phyloP scores from a whole-genome alignment of 441 rosid species.

The Arabidopsis lyrata region DNA sequence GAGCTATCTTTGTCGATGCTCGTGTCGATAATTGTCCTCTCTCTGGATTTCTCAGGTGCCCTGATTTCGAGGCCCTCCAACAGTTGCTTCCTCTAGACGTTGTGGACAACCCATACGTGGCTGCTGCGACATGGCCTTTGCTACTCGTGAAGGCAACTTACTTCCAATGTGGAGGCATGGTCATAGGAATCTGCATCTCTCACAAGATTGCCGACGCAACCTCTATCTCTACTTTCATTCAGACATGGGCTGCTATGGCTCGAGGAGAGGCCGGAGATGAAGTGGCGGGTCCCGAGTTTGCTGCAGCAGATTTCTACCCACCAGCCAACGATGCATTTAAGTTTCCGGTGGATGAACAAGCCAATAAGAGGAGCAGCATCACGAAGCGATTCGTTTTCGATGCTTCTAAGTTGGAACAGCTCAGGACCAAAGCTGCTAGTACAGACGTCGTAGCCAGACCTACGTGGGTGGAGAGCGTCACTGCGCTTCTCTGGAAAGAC shows the following conservation, averaged over 20 bases:
- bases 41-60: conserved; percentile 40
- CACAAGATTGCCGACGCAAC: too few relatives aligned
- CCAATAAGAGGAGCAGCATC: background rate
- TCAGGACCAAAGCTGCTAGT: background rate
- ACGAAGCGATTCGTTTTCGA: background rate
- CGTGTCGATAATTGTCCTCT: conserved; percentile 33
- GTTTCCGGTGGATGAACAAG: background rate
- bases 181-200: too few relatives aligned
- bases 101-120: background rate
- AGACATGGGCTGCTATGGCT: conserved; percentile 51
- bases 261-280: conserved; percentile 5
- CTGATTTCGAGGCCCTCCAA: conserved; percentile 47
- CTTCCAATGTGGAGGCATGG: too few relatives aligned
- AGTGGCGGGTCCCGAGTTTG: conserved; percentile 11
- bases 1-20: conserved; percentile 54
- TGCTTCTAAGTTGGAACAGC: background rate
- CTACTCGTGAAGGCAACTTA: too few relatives aligned
- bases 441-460: background rate
- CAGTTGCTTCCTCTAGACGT: conserved; percentile 18
- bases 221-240: background rate
- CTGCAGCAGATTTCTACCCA: conserved; percentile 19
- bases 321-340: conserved; percentile 15
- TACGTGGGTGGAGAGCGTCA: background rate
- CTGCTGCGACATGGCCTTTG: conserved; percentile 40
- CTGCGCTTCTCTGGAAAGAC: background rate